phyloP scores from a whole-genome alignment of 495 filamentous ascomycete species.

The Aspergillus carlsbadensis region DNA sequence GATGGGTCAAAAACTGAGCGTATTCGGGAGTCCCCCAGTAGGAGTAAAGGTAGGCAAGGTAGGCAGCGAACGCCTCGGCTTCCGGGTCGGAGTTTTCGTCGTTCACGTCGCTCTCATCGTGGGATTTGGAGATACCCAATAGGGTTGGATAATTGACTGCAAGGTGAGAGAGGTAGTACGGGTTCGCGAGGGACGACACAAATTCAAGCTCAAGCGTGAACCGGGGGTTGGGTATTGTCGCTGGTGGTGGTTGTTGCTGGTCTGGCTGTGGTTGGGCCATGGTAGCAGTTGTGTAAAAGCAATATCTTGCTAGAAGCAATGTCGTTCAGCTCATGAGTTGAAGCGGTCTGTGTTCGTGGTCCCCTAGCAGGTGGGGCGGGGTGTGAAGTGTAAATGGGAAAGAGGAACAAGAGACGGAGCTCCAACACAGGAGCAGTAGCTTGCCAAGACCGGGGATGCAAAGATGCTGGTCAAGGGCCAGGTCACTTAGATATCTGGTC shows the following conservation, averaged over 20 bases:
- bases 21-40: slow-evolving; percentile 86
- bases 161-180: slow-evolving; percentile 79
- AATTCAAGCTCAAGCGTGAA: slow-evolving; percentile 60
- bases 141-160: slow-evolving; percentile 59
- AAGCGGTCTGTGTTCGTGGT: neutral
- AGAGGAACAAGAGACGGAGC: neutral
- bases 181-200: slow-evolving; percentile 82
- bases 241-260: slow-evolving; percentile 30
- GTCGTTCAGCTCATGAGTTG: neutral
- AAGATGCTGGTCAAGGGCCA: no score
- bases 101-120: slow-evolving; percentile 37
- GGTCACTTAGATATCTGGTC: neutral
- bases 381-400: neutral
- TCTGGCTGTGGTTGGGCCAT: slow-evolving; percentile 24
- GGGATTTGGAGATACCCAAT: slow-evolving; percentile 36
- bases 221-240: slow-evolving; percentile 41
- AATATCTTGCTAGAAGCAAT: neutral
- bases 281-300: neutral
- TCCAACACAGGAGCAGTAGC: neutral
- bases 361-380: neutral
- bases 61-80: slow-evolving; percentile 68
- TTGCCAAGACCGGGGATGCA: neutral
- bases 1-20: slow-evolving; percentile 75
- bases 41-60: slow-evolving; percentile 75
- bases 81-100: slow-evolving; percentile 51